Conservation (phyloP, 306 rosid species). For the Quercus bicolor region DNA sequence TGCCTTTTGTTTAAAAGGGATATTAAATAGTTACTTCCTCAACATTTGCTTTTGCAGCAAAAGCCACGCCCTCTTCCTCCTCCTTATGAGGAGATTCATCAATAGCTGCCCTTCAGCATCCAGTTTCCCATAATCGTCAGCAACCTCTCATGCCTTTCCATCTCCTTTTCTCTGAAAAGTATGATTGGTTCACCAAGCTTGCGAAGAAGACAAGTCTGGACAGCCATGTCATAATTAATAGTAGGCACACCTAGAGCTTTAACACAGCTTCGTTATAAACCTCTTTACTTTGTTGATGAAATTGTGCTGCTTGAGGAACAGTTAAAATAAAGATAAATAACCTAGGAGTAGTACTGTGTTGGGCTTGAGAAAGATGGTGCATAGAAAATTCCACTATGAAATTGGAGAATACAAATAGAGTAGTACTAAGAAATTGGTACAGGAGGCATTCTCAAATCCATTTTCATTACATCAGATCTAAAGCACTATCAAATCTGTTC, state of each 20-base stretch:
- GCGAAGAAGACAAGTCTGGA: slow-evolving; percentile 65
- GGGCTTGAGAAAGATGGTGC: too few species aligned
- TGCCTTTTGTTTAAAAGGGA: slow-evolving; percentile 83
- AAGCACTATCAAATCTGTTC: too few species aligned
- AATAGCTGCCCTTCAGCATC: slow-evolving; percentile 77
- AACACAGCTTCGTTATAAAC: slow-evolving; percentile 74
- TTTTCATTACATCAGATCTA: too few species aligned
- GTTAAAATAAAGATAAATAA: too few species aligned
- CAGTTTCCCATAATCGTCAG: slow-evolving; percentile 65
- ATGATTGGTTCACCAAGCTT: slow-evolving; percentile 87
- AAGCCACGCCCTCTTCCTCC: slow-evolving; percentile 78
- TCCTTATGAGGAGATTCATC: slow-evolving; percentile 62
- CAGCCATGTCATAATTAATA: slow-evolving; percentile 64
- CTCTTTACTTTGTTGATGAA: not conserved
- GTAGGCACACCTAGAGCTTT: slow-evolving; percentile 91
- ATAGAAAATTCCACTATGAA: too few species aligned
- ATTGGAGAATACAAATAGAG: too few species aligned
- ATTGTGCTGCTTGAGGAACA: too few species aligned
- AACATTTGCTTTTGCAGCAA: slow-evolving; percentile 49
- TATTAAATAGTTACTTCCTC: slow-evolving; percentile 70
- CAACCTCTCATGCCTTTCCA: slow-evolving; percentile 87
- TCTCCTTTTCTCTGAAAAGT: slow-evolving; percentile 83
- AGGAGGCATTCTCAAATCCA: too few species aligned
- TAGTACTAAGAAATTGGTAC: too few species aligned
- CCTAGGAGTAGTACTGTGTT: too few species aligned